A percentile compares a stretch with the other conserved stretches of the same genome.
These are phyloP conservation scores for Talinum fruticosum DNA, from an alignment of 148 eudicot species.

Conservation along the genomic window DNA sequence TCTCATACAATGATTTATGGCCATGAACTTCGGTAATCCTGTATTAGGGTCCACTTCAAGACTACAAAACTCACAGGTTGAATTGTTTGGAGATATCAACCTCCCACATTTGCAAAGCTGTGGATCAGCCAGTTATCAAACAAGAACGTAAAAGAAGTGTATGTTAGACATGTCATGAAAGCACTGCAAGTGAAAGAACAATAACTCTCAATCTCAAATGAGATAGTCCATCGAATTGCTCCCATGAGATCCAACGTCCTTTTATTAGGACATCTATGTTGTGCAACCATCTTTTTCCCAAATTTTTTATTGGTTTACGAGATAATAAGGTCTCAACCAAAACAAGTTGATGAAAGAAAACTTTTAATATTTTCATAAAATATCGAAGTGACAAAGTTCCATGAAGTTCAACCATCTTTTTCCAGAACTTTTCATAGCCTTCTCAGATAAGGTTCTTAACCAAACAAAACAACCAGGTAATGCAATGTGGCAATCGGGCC, in stretches of 20 bases:
- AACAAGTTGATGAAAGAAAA: background rate
- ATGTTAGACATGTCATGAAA: background rate
- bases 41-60: background rate
- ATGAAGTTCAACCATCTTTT: too few relatives aligned
- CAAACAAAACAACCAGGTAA: too few relatives aligned
- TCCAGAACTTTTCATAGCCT: too few relatives aligned
- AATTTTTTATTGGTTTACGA: too few relatives aligned
- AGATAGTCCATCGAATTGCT: background rate
- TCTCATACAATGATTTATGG: background rate
- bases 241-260: background rate
- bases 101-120: constrained; percentile 1
- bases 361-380: too few relatives aligned
- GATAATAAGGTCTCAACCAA: background rate
- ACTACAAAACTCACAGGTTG: background rate
- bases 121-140: background rate
- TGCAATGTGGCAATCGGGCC: too few relatives aligned
- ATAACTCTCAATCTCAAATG: background rate
- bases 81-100: background rate
- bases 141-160: background rate
- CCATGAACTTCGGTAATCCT: background rate
- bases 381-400: too few relatives aligned
- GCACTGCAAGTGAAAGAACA: background rate
- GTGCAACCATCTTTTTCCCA: background rate
- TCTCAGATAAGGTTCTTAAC: too few relatives aligned
- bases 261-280: background rate